Base-by-base conservation (phyloP, 2,329 filamentous ascomycete species). In the Alternaria angustiovoidea region DNA sequence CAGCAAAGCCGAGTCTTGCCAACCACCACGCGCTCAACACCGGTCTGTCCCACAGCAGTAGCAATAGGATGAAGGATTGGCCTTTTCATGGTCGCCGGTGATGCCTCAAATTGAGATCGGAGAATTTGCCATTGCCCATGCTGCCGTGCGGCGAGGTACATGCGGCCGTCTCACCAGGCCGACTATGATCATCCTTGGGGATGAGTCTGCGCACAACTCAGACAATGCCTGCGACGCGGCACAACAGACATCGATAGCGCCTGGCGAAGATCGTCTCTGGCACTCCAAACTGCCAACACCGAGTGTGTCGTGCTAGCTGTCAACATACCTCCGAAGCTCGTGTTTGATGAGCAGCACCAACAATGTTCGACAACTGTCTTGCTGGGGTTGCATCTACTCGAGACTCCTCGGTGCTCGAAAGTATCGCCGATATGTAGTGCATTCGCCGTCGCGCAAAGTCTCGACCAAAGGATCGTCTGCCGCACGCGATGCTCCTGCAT, bases 171-270 rank as follows among this genome's bases (percentile, higher is more conserved):
- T 63, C 58, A 57, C 52, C 51, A 59, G 52, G 61, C 56, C 57
- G 46, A 36, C 39, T 41, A 28, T 54, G 63, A 61, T 64, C 64
- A 65, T 59, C 51, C 42, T 34, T 48, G 28, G 28, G 26, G n/a
- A 18, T 28, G 18, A 34, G 9, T 32, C 44, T 32, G 44, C 44
- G 65, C 64, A 55, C 53, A 48, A 32, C 53, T 39, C 51, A 52
- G 42, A 30, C 20, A 57, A 41, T 42, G 28, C 6, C 42, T 44
- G 30, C 41, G 30, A 54, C 41, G 24, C 22, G 38, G 4, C 36
- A 52, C 26, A 51, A 48, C 48, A 47, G 28, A 56, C 9, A 49
- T 30, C 32, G 28, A 47, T 16, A 49, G 16, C 16, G 16, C 16
- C 32, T 34, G 32, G 32, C 32, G 4, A 16, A n/a, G 34, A 14